Percentiles rank a stretch among this genome's conserved stretches.
Evolutionary conservation across 2,329 filamentous ascomycete species (phyloP).

Genomic region (Orbilia oligospora): DNA sequence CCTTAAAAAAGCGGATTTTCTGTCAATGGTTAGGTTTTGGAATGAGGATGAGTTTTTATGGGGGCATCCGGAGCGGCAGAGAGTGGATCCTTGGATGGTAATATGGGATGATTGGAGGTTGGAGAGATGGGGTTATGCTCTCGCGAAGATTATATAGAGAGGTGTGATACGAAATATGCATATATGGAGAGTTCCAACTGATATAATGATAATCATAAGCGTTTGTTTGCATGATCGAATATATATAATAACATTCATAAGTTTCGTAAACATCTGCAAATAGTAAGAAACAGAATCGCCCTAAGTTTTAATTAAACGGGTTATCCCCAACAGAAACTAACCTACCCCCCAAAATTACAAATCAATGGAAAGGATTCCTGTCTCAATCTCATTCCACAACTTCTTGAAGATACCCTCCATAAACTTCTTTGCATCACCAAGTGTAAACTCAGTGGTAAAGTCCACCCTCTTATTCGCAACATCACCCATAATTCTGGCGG

Average conservation of each 20-base stretch:
- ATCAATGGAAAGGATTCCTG: conserved; percentile 28
- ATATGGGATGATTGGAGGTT: conserved; percentile 44
- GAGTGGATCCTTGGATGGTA: conserved; percentile 22
- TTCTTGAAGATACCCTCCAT: conserved; percentile 34
- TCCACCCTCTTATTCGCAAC: conserved; percentile 29
- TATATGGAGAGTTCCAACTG: no score
- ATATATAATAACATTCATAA: no score
- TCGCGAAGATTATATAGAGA: background rate
- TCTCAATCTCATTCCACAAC: conserved; percentile 29
- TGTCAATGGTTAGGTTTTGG: background rate
- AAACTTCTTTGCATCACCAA: conserved; percentile 25
- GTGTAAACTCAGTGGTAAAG: conserved; percentile 15
- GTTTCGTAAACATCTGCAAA: background rate
- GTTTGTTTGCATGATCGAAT: no score
- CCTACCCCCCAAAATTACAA: conserved; percentile 4
- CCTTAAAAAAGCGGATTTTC: background rate
- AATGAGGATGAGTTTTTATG: conserved; percentile 1
- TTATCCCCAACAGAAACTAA: background rate
- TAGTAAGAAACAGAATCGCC: background rate
- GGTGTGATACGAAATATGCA: background rate
- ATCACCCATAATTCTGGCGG: conserved; percentile 30
- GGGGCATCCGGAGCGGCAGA: background rate
- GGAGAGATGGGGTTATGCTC: conserved; percentile 28
- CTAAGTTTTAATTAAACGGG: background rate
- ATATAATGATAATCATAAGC: no score